Base-by-base conservation (phyloP, 192 early-diverging fungal genomes). In the Backusella mclennaniae region DNA sequence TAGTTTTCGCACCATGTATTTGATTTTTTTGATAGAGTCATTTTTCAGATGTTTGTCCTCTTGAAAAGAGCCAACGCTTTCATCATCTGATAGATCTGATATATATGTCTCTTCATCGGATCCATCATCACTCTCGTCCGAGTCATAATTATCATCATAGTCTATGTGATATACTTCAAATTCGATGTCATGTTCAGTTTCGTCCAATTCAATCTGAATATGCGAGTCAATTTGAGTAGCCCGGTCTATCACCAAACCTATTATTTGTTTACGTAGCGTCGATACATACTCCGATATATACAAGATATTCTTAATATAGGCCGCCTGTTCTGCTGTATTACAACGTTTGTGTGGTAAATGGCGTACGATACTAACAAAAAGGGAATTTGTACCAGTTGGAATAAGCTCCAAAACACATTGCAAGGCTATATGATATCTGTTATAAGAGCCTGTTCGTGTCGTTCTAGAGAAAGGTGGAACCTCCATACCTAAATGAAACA, bases 151-250 rank as follows among this genome's bases (percentile, higher is more conserved):
- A 17, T 75, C 69, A 49, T 84, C 83, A n/a, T 79, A 78, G 36
- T 87, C 77, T 46, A 80, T 66, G 31, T 83, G 73, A 41, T 77
- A 79, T 4, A 84, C 77, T 9, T 87, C 77, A 17, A 85, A 74
- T 63, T 82, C 77, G 7, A 80, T 74, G 38, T 90, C 88, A 69
- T 94, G 92, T 23, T 92, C 91, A 31, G 94, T 76, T 17, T 98
- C 96, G 35, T 97, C 96, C 36, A 97, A 73, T 68, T 95, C 96
- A 2, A 92, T 88, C 77, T 98, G 97, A 71, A 98, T 95, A 75
- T 96, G 96, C 15, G 92, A 97, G 80, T 99, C 97, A 52, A 99
- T 91, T 71, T 96, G 92, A 7, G 97, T 88, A 6, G 95, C 85
- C n/a, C 90, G 85, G 49, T 98, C 95, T 29, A 99, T 82, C 2